Conservation (phyloP, 352 stramenopile species). For the Globisporangium viniferum region DNA sequence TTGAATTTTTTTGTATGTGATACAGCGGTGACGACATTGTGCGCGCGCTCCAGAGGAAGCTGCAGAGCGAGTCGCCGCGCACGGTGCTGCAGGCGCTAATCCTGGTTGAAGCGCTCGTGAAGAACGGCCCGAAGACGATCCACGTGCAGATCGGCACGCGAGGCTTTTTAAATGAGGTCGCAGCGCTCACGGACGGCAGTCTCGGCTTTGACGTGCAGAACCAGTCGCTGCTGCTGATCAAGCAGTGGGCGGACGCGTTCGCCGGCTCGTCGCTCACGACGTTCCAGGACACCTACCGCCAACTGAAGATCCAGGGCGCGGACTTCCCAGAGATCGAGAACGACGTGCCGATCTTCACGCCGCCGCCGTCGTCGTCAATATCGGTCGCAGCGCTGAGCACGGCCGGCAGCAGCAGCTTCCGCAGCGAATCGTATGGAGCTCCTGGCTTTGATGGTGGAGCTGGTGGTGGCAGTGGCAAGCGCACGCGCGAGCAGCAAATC, state of each 20-base stretch:
- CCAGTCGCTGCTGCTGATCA: slow-evolving; percentile 71
- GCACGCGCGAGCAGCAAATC: slow-evolving; percentile 59
- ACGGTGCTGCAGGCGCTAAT: slow-evolving; percentile 52
- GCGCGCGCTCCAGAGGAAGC: slow-evolving; percentile 45
- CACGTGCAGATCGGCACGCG: slow-evolving; percentile 55
- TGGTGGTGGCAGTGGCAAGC: slow-evolving; percentile 1
- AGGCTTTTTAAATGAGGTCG: slow-evolving; percentile 67
- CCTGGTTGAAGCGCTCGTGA: slow-evolving; percentile 70
- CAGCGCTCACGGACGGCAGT: slow-evolving; percentile 59
- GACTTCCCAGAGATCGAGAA: slow-evolving; percentile 67
- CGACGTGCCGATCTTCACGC: slow-evolving; percentile 71
- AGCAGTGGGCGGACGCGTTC: slow-evolving; percentile 80
- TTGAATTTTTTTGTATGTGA: not conserved
- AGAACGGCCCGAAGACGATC: slow-evolving; percentile 64
- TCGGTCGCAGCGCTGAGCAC: slow-evolving; percentile 5
- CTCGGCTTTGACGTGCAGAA: slow-evolving; percentile 75
- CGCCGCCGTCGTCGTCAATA: slow-evolving; percentile 33
- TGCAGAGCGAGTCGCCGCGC: slow-evolving; percentile 51
- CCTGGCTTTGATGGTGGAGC: not conserved
- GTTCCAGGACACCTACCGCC: slow-evolving; percentile 76
- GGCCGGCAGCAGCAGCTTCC: slow-evolving; percentile 17
- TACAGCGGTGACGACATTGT: slow-evolving; percentile 61
- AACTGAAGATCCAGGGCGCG: slow-evolving; percentile 74
- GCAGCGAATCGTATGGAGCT: not conserved
- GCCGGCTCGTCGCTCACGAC: slow-evolving; percentile 35